Evolutionary conservation across 305 asterid species (phyloP), one percentile per base, ranked within the genome.

Genomic region (Ajuga reptans): DNA sequence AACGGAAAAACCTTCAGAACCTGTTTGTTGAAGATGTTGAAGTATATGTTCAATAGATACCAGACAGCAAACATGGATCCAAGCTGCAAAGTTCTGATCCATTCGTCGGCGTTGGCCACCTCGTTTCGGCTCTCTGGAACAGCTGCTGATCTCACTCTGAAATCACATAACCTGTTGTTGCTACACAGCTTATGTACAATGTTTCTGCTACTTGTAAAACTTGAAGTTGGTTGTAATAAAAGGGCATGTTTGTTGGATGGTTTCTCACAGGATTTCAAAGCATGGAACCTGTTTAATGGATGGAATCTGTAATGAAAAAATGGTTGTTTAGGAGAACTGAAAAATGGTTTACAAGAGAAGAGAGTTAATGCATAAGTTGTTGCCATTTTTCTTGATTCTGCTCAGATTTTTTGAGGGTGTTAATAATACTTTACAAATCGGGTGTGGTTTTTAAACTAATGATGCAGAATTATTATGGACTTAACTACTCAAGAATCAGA

Each of bases 11-110:
- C 87, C 86, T 91, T 91, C 71, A 91, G 71, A 66, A 91, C 89
- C 95, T 91, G 97, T 75, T 91, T 89, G 69, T 91, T 91, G 82
- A 68, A 87, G 75, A 91, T 87, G 85, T 91, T 91, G 95, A 87
- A 91, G 82, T 74, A 84, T 27, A 89, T 89, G 78, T 91, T 91
- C 73, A 91, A 74, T 45, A 80, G 37, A 74, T 89, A 91, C 97
- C 96, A 91, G 31, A 78, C 64, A 11, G 59, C 83, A 82, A 91
- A 87, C 97, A 89, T 89, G 46, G 69, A 54, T 16, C 89, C 96
- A 51, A 91, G 87, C 85, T 83, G 85, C 62, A 89, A 36, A 17
- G 46, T 37, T 45, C 72, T 74, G 46, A 61, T 5, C 77, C 75
- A 34, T 21, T 60, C 80, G n/a, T 56, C 54, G 10, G 58, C 31